Evolutionary conservation across 1,284 basidiomycete species (phyloP), one percentile per base, ranked within the genome.

Genomic region (Fomitopsis palustris): DNA sequence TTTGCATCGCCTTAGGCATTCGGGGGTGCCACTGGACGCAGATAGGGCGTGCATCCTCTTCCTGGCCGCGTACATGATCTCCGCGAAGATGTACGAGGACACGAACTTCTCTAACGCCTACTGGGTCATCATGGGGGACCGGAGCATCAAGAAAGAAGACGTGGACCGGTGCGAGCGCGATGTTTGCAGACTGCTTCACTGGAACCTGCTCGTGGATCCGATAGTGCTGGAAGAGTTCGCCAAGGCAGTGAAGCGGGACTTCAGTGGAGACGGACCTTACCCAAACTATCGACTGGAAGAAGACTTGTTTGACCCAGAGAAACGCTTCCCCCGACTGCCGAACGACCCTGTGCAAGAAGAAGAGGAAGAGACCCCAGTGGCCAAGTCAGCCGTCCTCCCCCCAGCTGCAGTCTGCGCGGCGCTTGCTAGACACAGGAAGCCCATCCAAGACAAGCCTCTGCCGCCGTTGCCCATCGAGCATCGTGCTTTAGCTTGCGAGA

Each of bases 1-100:
- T 31, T 52, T 52, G 49, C 49, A 52, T 52, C 49, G 49, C 31
- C 49, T 52, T 31, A 52, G n/a, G n/a, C 31, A 21, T 37, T 37
- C 33, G 14, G 49, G 49, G 49, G 49, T 23, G 17, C 23, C 31
- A 9, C 31, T 52, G 5, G 49, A 52, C 19, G 49, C 25, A 19
- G 33, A 35, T 31, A 31, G 23, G 4, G 49, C 31, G 21, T 19
- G 19, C 49, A 6, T 14, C 31, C 49, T 52, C 49, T 52, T 52
- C 49, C n/a, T 52, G 31, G 16, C 29, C 29, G 49, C 49, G 31
- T 52, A 52, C 49, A 35, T 52, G 9, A 37, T 52, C 33, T 29
- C 49, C 16, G 49, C 49, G 17, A 52, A 52, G 31, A 19, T 37
- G 49, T 31, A 33, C 21, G 33, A 33, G 31, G 49, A 52, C 31